Conservation (phyloP, 495 filamentous ascomycete species). For the Polyplosphaeria fusca region DNA sequence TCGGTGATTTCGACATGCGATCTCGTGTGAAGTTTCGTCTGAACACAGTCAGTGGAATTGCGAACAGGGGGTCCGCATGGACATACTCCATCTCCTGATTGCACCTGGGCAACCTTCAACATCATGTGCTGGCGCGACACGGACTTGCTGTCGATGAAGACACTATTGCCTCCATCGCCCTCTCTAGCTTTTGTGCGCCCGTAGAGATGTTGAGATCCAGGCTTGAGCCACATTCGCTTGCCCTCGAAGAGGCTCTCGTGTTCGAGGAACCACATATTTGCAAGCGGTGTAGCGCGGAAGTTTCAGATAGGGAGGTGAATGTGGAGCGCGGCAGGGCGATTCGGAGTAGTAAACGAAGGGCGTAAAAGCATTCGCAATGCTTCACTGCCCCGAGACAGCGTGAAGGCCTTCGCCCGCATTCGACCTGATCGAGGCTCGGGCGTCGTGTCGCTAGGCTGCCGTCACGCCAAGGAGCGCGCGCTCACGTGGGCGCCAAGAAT, state of each 20-base stretch:
- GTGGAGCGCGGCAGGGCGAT: no score
- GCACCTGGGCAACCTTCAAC: constrained; percentile 65
- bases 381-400: no score
- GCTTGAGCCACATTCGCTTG: constrained; percentile 42
- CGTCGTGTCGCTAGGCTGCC: no score
- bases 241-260: constrained; percentile 39
- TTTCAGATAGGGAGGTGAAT: no score
- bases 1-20: constrained; percentile 59
- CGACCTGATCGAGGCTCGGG: no score
- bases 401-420: no score
- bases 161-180: constrained; percentile 44
- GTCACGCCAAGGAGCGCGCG: no score
- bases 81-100: constrained; percentile 65
- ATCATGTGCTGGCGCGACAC: constrained; percentile 89
- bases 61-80: no score
- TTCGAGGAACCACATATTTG: constrained; percentile 43
- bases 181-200: constrained; percentile 37
- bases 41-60: neutral
- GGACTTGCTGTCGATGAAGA: constrained; percentile 63
- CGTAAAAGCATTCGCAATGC: no score
- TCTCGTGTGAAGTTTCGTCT: constrained; percentile 59
- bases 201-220: constrained; percentile 38
- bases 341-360: no score
- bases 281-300: no score
- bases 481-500: no score